These are phyloP conservation scores for Aspergillus affinis DNA, from an alignment of 495 filamentous ascomycete species.

Conservation along the genomic window DNA sequence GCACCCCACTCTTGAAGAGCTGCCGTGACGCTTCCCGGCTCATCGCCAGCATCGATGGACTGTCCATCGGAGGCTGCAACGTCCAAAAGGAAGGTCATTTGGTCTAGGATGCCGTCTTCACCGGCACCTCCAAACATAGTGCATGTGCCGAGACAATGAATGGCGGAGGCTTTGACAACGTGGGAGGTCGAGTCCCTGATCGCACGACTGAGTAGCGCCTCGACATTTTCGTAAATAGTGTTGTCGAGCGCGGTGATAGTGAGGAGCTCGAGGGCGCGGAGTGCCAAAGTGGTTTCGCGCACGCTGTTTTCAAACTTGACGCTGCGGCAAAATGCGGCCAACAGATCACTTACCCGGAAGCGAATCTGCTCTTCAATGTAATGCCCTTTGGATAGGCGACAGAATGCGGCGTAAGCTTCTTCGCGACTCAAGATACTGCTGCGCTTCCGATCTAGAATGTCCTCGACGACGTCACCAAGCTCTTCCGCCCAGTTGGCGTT, in stretches of 20 bases:
- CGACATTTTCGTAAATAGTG: conserved; percentile 64
- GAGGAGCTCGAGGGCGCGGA: conserved; percentile 74
- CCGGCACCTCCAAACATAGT: conserved; percentile 80
- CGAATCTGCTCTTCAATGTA: conserved; percentile 69
- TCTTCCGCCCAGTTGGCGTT: conserved; percentile 64
- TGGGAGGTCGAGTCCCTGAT: conserved; percentile 69
- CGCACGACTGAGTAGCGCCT: conserved; percentile 62
- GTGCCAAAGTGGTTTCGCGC: conserved; percentile 69
- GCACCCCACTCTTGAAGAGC: conserved; percentile 89
- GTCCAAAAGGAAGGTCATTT: conserved; percentile 82
- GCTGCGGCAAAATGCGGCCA: conserved; percentile 69
- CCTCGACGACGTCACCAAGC: conserved; percentile 69
- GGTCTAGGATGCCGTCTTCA: conserved; percentile 64
- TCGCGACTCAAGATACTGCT: conserved; percentile 80
- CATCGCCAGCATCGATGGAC: conserved; percentile 71
- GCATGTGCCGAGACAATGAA: conserved; percentile 71
- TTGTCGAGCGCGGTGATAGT: conserved; percentile 72
- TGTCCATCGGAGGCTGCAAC: conserved; percentile 84
- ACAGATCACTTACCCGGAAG: conserved; percentile 59
- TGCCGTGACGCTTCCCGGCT: conserved; percentile 72
- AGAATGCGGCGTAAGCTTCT: conserved; percentile 65
- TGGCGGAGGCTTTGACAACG: conserved; percentile 67
- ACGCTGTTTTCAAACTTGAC: conserved; percentile 69
- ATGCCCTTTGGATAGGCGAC: conserved; percentile 69
- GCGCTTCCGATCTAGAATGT: conserved; percentile 84